phyloP scores from a whole-genome alignment of 345 rosid species.

The Syzygium jambos region DNA sequence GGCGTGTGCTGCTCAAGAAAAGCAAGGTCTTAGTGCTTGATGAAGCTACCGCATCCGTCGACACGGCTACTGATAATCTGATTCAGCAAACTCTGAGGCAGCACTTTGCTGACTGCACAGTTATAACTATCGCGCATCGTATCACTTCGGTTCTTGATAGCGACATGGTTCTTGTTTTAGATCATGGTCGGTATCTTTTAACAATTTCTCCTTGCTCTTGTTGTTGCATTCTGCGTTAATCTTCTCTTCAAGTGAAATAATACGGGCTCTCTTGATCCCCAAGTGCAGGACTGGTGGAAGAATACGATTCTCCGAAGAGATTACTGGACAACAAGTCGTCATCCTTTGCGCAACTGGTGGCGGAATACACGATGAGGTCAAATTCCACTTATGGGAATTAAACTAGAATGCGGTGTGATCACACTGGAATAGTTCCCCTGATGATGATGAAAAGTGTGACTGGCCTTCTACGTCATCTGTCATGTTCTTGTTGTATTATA shows the following conservation, averaged over 20 bases:
- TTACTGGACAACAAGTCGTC: constrained; percentile 57
- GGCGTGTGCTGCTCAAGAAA: constrained; percentile 70
- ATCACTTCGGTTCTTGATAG: constrained; percentile 82
- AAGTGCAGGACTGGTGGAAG: constrained; percentile 55
- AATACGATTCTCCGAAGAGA: constrained; percentile 52
- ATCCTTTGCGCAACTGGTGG: constrained; percentile 67
- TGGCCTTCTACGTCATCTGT: not conserved
- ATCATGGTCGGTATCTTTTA: constrained; percentile 35
- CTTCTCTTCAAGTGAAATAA: not conserved
- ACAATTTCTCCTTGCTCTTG: not conserved
- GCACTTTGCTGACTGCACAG: constrained; percentile 58
- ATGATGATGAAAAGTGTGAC: not conserved
- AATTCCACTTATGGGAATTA: constrained; percentile 7
- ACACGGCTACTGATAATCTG: constrained; percentile 74
- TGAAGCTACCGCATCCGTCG: constrained; percentile 90
- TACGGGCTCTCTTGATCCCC: not conserved
- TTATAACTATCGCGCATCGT: constrained; percentile 76
- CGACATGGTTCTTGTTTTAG: constrained; percentile 69
- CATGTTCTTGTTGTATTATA: not conserved
- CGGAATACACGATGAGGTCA: constrained; percentile 61
- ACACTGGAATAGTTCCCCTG: not conserved
- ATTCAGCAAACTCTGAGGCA: constrained; percentile 67
- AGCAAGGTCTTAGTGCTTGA: constrained; percentile 78
- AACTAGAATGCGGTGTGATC: not conserved
- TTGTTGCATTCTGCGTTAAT: not conserved